phyloP scores from a whole-genome alignment of 441 rosid genomes.

The Hura crepitans region DNA sequence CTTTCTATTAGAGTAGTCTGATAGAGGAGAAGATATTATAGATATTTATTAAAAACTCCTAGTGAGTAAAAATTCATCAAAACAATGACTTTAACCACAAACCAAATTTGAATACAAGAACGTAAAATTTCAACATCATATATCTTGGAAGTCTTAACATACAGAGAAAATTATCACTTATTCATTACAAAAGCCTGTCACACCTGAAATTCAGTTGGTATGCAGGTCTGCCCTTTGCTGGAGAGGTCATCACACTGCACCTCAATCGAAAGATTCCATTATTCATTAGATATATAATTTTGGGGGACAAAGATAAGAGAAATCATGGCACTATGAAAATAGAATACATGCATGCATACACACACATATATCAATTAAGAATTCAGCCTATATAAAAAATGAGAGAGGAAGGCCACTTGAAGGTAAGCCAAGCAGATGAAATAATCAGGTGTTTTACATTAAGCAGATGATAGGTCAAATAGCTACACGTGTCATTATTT shows the following conservation, averaged over 20 bases:
- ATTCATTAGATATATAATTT: conserved; percentile 11
- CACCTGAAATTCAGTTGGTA: conserved; percentile 64
- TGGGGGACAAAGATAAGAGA: background rate
- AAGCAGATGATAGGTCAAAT: too few species aligned
- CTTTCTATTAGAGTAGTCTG: background rate
- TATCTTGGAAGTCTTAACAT: conserved; percentile 1
- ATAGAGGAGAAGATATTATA: background rate
- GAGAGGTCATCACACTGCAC: conserved; percentile 65
- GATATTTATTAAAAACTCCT: background rate
- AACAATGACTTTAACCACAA: background rate
- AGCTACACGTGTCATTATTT: background rate
- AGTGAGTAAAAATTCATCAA: background rate
- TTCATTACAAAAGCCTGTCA: background rate
- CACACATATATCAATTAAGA: too few species aligned
- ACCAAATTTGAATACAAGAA: background rate
- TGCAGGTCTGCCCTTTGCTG: conserved; percentile 43
- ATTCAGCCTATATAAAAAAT: too few species aligned
- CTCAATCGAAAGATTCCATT: conserved; percentile 21
- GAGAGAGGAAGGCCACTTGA: too few species aligned
- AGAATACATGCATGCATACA: background rate
- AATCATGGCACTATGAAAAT: background rate
- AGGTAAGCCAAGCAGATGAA: background rate
- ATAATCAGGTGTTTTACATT: background rate
- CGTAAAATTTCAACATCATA: background rate
- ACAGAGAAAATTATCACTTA: background rate